These are phyloP conservation scores for Tillandsia fasciculata DNA, from an alignment of 176 grass and related monocot species.

Conservation along the genomic window DNA sequence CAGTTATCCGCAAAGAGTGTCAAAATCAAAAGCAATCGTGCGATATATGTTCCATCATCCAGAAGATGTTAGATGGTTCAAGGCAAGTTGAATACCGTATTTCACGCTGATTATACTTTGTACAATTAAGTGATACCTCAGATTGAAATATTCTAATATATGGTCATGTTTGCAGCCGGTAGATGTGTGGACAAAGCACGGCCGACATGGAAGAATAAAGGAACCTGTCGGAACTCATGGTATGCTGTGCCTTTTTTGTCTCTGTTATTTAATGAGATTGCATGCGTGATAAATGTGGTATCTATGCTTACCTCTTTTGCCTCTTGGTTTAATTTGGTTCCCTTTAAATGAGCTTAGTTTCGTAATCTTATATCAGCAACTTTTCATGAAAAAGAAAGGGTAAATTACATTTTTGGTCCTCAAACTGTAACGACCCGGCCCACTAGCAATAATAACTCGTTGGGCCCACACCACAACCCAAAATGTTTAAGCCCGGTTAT, in stretches of 20 bases:
- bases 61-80: slow-evolving; percentile 89
- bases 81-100: slow-evolving; percentile 39
- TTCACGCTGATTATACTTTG: not conserved
- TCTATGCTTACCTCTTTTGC: no score
- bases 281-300: not conserved
- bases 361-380: no score
- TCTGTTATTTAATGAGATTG: not conserved
- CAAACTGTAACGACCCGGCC: no score
- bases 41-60: slow-evolving; percentile 94
- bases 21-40: slow-evolving; percentile 78
- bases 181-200: slow-evolving; percentile 83
- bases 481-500: no score
- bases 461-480: no score
- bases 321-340: slow-evolving; percentile 1
- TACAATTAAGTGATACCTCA: not conserved
- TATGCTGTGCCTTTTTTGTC: slow-evolving; percentile 13
- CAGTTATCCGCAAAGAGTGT: slow-evolving; percentile 94
- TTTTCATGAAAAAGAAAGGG: no score
- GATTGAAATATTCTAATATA: not conserved
- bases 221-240: slow-evolving; percentile 93
- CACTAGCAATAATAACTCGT: no score
- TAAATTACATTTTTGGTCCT: no score
- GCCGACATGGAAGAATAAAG: slow-evolving; percentile 74
- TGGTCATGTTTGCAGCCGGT: slow-evolving; percentile 42
- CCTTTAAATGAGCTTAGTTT: not conserved